Percentiles rank a stretch among this genome's conserved stretches.
Conservation (phyloP, 78 protist species). For the Dictyostelium brefeldianum region DNA sequence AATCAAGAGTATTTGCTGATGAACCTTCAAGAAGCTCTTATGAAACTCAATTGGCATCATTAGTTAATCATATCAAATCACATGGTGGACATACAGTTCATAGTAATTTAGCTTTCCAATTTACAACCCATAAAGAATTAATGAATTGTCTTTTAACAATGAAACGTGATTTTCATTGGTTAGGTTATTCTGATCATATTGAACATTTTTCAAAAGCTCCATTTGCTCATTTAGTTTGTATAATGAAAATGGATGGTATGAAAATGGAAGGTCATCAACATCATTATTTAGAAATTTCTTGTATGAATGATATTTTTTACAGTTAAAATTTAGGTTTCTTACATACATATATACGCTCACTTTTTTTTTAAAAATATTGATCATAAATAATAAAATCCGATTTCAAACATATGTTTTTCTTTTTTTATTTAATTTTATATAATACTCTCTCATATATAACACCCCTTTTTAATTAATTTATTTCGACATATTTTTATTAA, state of each 20-base stretch:
- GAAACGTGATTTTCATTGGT: background rate
- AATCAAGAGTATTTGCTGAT: background rate
- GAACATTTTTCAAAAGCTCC: background rate
- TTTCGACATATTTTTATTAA: too few relatives aligned
- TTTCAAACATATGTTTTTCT: too few relatives aligned
- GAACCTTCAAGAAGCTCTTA: background rate
- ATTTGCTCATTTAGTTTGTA: background rate
- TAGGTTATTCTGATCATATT: background rate
- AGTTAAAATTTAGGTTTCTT: too few relatives aligned
- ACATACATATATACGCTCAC: too few relatives aligned
- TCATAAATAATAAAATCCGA: too few relatives aligned
- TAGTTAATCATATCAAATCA: background rate
- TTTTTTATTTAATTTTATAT: too few relatives aligned
- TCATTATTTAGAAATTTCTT: too few relatives aligned
- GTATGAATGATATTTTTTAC: too few relatives aligned
- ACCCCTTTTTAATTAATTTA: too few relatives aligned
- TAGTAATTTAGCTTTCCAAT: background rate
- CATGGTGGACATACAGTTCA: background rate
- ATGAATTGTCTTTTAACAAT: background rate
- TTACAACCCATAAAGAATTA: background rate
- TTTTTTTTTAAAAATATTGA: too few relatives aligned
- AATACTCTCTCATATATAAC: too few relatives aligned
- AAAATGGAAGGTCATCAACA: too few relatives aligned
- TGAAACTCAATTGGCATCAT: background rate
- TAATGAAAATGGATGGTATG: slow-evolving; percentile 12